Evolutionary conservation across 2,329 filamentous ascomycete species (phyloP).

Genomic region (Beauveria bassiana): DNA sequence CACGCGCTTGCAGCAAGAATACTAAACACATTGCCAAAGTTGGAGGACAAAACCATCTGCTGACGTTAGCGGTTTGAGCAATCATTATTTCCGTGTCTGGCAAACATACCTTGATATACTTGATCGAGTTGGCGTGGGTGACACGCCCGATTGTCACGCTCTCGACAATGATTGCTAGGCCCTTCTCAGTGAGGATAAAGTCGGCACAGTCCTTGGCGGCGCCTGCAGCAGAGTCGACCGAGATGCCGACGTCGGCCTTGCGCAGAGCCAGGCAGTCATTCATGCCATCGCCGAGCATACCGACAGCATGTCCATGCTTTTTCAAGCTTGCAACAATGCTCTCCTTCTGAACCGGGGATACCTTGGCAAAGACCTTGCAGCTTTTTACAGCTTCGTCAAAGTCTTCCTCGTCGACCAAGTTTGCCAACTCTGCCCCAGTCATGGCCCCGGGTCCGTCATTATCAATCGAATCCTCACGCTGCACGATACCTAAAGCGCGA

Average conservation of each 20-base stretch:
- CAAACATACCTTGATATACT: slow-evolving; percentile 20
- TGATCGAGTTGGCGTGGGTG: slow-evolving; percentile 23
- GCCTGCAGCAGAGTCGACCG: slow-evolving; percentile 22
- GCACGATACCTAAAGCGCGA: slow-evolving; percentile 17
- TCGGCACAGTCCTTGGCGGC: slow-evolving; percentile 24
- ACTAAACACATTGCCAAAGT: slow-evolving; percentile 24
- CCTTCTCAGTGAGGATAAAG: slow-evolving; percentile 23
- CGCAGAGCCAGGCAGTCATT: slow-evolving; percentile 24
- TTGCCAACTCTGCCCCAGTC: slow-evolving; percentile 18
- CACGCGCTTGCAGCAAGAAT: slow-evolving; percentile 21
- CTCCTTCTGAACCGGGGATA: slow-evolving; percentile 21
- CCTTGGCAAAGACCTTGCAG: slow-evolving; percentile 23
- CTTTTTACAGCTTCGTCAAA: slow-evolving; percentile 18
- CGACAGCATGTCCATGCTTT: slow-evolving; percentile 19
- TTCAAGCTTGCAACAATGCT: slow-evolving; percentile 19
- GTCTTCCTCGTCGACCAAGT: slow-evolving; percentile 14
- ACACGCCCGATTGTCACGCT: slow-evolving; percentile 20
- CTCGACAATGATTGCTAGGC: slow-evolving; percentile 20
- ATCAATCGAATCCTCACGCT: slow-evolving; percentile 13
- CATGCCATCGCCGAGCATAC: slow-evolving; percentile 24
- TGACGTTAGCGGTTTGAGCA: neutral
- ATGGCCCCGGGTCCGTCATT: slow-evolving; percentile 18
- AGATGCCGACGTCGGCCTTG: slow-evolving; percentile 22
- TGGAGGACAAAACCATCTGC: slow-evolving; percentile 23
- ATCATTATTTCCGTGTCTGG: neutral